Percentiles rank a stretch among this genome's conserved stretches.
phyloP scores from a whole-genome alignment of 2,329 filamentous ascomycete species.

The Cadophora malorum region DNA sequence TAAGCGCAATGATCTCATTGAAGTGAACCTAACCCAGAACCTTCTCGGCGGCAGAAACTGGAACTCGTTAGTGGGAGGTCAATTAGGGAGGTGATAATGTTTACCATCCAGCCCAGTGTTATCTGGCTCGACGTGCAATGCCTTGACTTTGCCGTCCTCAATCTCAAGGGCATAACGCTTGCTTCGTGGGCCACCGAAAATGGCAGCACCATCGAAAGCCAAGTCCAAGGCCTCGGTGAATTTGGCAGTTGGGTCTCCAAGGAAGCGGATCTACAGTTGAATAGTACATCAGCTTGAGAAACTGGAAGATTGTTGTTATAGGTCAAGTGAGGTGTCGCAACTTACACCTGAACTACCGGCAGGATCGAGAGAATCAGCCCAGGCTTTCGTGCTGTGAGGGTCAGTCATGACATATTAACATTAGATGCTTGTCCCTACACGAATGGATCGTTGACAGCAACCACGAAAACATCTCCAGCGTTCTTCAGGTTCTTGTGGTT shows the following conservation, averaged over 20 bases:
- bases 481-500: conserved; percentile 77
- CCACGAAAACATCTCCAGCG: conserved; percentile 85
- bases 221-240: conserved; percentile 88
- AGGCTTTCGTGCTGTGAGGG: conserved; percentile 80
- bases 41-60: conserved; percentile 57
- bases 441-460: conserved; percentile 93
- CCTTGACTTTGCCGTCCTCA: conserved; percentile 84
- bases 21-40: conserved; percentile 48
- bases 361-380: conserved; percentile 80
- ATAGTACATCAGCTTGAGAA: background rate
- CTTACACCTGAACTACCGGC: conserved; percentile 76
- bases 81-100: background rate
- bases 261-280: conserved; percentile 78
- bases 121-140: conserved; percentile 84
- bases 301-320: background rate
- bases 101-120: conserved; percentile 81
- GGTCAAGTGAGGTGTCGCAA: conserved; percentile 5
- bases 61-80: conserved; percentile 24
- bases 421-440: conserved; percentile 66
- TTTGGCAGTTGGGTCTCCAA: conserved; percentile 78
- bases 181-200: conserved; percentile 83
- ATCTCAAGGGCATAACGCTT: conserved; percentile 88
- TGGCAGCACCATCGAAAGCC: conserved; percentile 76
- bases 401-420: background rate
- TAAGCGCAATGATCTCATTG: background rate